Evolutionary conservation across 441 rosid genomes (phyloP), one percentile per base, ranked within the genome.

Genomic region (Mallotus japonicus): DNA sequence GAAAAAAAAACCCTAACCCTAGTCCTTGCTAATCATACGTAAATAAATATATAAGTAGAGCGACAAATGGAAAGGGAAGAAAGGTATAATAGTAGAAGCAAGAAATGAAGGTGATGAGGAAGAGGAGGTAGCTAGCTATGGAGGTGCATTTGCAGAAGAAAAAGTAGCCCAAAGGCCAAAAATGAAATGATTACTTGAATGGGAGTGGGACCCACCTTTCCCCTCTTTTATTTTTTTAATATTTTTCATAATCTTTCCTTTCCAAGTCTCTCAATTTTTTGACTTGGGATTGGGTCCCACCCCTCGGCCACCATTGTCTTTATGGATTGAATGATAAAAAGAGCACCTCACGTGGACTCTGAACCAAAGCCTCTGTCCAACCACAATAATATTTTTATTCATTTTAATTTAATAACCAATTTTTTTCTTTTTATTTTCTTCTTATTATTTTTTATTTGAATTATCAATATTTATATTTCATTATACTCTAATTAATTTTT

Each of bases 271-370:
- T 65, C 62, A 75, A 65, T 72, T 86, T 84, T 79, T 84, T 86
- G 84, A 84, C 84, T 84, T 79, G 85, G 86, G 86, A 83, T 79
- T 72, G 89, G 89, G 87, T 15, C 89, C 91, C 85, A 53, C 78
- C 84, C 57, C 57, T 70, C 61, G 87, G 83, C 85, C 90, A 80
- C 83, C 95, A 82, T 71, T 84, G 95, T 90, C 95, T 88, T 87
- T 85, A 83, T 85, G 90, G 90, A 88, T 90, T 88, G 92, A 90
- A 90, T 87, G 92, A 88, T 90, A 76, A 76, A 79, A 80, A 80
- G 83, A 80, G 83, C 92, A 90, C 88, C 90, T 85, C 95, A 90
- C 90, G 92, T 90, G 95, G 92, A 90, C 78, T 90, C 95, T 88
- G 95, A 88, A 83, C 90, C 92, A 85, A 86, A 83, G 88, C 79